These are phyloP conservation scores for Alternaria sp. DNA, from an alignment of 2,329 filamentous ascomycete genomes.

Conservation along the genomic window DNA sequence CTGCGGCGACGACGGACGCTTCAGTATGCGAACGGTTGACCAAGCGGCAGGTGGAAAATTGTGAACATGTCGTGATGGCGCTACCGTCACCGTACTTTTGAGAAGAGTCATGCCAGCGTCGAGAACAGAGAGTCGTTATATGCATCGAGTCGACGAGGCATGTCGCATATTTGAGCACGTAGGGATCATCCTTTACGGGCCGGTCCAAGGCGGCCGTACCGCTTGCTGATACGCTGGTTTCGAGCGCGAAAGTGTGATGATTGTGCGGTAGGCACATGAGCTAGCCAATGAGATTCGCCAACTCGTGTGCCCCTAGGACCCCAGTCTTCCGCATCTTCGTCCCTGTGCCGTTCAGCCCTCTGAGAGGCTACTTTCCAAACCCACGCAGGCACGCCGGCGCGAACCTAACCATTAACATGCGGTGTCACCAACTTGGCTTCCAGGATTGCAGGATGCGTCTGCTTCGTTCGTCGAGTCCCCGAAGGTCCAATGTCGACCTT, in stretches of 20 bases:
- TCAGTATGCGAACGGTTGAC: conserved; percentile 17
- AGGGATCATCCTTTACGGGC: conserved; percentile 35
- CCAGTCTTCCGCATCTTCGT: conserved; percentile 34
- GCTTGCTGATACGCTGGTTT: conserved; percentile 29
- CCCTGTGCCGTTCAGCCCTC: conserved; percentile 29
- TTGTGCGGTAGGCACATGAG: conserved; percentile 28
- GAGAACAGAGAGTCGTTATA: conserved; percentile 26
- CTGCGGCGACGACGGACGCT: background rate
- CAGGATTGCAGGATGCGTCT: conserved; percentile 39
- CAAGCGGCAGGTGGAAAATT: conserved; percentile 3
- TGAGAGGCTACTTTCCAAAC: conserved; percentile 39
- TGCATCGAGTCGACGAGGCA: conserved; percentile 16
- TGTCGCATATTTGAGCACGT: conserved; percentile 20
- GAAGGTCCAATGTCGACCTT: conserved; percentile 37
- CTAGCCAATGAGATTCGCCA: conserved; percentile 22
- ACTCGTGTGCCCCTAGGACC: conserved; percentile 26
- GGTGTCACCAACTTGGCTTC: conserved; percentile 45
- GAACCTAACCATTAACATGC: conserved; percentile 44
- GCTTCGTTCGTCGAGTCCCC: conserved; percentile 40
- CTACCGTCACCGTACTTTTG: conserved; percentile 29
- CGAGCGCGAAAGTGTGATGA: conserved; percentile 33
- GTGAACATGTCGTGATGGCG: conserved; percentile 16
- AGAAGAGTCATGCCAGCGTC: conserved; percentile 16
- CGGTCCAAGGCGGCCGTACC: conserved; percentile 32
- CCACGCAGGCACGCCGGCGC: conserved; percentile 50